Percentiles rank a stretch among this genome's conserved stretches.
phyloP scores from a whole-genome alignment of 164 flowering plant genomes.

The Hamamelis virginiana region DNA sequence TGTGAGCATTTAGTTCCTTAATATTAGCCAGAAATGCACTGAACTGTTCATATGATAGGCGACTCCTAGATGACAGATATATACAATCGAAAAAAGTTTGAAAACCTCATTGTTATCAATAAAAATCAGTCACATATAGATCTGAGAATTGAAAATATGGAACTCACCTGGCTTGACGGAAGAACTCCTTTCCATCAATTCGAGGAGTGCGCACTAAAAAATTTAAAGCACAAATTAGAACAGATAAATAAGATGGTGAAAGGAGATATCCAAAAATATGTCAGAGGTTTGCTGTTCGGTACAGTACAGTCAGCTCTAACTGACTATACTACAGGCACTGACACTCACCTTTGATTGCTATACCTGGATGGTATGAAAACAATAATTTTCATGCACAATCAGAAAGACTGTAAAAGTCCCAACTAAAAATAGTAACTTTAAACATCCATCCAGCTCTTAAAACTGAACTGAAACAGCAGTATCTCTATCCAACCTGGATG shows the following conservation, averaged over 20 bases:
- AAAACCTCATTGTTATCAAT: neutral
- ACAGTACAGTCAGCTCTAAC: neutral
- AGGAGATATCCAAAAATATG: neutral
- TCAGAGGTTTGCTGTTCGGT: neutral
- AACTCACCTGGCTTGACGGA: constrained; percentile 87
- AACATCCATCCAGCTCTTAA: neutral
- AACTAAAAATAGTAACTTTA: neutral
- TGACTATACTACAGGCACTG: neutral
- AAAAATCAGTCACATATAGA: neutral
- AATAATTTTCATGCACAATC: neutral
- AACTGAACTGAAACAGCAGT: neutral
- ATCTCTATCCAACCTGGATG: constrained; percentile 55
- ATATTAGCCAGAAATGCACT: constrained; percentile 90
- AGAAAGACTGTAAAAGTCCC: neutral
- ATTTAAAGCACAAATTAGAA: constrained; percentile 2
- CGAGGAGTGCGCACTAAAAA: constrained; percentile 65
- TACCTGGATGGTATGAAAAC: neutral
- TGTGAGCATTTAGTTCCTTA: constrained; percentile 91
- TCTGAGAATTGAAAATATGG: neutral
- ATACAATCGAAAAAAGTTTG: neutral
- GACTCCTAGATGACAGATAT: constrained; percentile 58
- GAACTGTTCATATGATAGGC: constrained; percentile 87
- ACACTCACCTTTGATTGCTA: neutral
- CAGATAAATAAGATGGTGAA: neutral
- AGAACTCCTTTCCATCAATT: constrained; percentile 96